These are phyloP conservation scores for Penicillium coffeae DNA, from an alignment of 495 filamentous ascomycete species.

Conservation along the genomic window DNA sequence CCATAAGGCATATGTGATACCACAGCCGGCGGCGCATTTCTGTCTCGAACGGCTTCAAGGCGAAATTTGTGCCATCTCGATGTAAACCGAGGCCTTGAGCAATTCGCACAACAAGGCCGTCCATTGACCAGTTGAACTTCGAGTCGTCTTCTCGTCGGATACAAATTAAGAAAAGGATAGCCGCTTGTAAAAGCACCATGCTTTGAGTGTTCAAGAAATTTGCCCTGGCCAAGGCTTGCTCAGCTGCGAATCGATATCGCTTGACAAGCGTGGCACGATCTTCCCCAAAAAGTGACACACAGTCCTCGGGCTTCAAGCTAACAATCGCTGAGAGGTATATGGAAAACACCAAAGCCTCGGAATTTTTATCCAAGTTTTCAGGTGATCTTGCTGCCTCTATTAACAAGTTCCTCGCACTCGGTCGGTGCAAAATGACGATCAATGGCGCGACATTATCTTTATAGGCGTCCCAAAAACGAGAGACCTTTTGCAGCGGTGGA, in stretches of 20 bases:
- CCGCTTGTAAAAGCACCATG: constrained; percentile 70
- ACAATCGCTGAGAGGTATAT: constrained; percentile 75
- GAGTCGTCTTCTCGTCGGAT: constrained; percentile 64
- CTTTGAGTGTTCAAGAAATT: constrained; percentile 73
- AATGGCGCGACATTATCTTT: constrained; percentile 69
- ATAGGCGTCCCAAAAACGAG: constrained; percentile 65
- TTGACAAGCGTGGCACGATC: constrained; percentile 44
- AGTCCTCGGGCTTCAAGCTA: constrained; percentile 53
- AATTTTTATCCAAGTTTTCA: constrained; percentile 53
- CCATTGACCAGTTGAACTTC: constrained; percentile 64
- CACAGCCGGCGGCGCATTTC: constrained; percentile 84
- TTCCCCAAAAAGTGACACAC: constrained; percentile 32
- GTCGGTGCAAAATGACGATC: constrained; percentile 64
- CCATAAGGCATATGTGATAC: constrained; percentile 77
- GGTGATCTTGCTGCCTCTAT: constrained; percentile 43
- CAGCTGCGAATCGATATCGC: constrained; percentile 73
- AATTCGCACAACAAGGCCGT: constrained; percentile 70
- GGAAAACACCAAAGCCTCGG: constrained; percentile 71
- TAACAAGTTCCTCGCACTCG: constrained; percentile 51
- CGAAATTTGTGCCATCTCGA: constrained; percentile 71
- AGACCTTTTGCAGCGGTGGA: constrained; percentile 58
- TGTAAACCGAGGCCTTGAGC: constrained; percentile 78
- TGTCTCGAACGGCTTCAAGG: constrained; percentile 69
- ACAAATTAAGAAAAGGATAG: constrained; percentile 65
- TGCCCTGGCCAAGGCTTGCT: constrained; percentile 73